A percentile compares a stretch with the other conserved stretches of the same genome.
These are phyloP conservation scores for Waltergamsia citrina DNA, from an alignment of 2,329 filamentous ascomycete genomes.

Conservation along the genomic window DNA sequence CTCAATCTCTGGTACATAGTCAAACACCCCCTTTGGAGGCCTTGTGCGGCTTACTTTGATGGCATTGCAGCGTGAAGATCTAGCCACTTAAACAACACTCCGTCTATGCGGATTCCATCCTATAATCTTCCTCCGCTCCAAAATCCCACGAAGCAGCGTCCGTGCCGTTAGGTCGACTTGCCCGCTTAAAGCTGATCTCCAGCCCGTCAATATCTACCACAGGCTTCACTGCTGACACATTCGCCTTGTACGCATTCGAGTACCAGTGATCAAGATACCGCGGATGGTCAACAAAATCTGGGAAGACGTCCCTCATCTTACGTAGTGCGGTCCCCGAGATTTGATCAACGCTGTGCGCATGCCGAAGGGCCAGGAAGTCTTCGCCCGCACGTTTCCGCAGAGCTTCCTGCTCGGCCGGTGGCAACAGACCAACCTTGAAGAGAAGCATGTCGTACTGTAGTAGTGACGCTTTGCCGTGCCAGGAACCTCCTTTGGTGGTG, in stretches of 20 bases:
- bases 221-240: constrained; percentile 31
- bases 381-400: constrained; percentile 37
- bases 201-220: constrained; percentile 33
- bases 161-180: constrained; percentile 40
- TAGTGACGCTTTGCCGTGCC: constrained; percentile 53
- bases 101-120: too few species aligned
- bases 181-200: constrained; percentile 30
- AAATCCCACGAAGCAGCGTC: constrained; percentile 49
- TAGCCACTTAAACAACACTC: too few species aligned
- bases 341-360: constrained; percentile 56
- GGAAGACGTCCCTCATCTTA: constrained; percentile 41
- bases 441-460: constrained; percentile 61
- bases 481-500: constrained; percentile 54
- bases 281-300: constrained; percentile 40
- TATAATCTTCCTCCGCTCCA: constrained; percentile 28
- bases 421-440: constrained; percentile 49
- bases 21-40: too few species aligned
- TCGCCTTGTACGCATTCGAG: constrained; percentile 27
- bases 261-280: constrained; percentile 40
- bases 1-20: too few species aligned
- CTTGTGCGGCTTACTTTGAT: too few species aligned
- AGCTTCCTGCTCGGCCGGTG: constrained; percentile 38
- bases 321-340: constrained; percentile 50
- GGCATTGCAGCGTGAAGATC: too few species aligned
- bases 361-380: constrained; percentile 46